phyloP scores from a whole-genome alignment of 2,329 filamentous ascomycete species.

The Juglanconis sp. region DNA sequence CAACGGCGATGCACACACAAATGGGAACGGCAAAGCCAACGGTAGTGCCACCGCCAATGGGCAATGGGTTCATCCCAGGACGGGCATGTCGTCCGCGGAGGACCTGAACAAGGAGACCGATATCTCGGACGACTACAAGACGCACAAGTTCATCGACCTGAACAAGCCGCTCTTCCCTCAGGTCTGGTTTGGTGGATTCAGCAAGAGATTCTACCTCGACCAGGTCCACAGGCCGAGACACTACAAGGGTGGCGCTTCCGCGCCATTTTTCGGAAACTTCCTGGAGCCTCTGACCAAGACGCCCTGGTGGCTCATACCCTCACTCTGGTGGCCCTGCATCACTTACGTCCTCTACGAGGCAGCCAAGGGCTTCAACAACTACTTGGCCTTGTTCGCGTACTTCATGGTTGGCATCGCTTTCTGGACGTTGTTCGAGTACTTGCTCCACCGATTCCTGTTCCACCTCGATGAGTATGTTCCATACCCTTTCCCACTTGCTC shows the following conservation, averaged over 20 bases:
- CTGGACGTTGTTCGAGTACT: slow-evolving; percentile 90
- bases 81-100: slow-evolving; percentile 85
- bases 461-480: slow-evolving; percentile 80
- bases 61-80: slow-evolving; percentile 54
- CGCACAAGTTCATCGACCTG: slow-evolving; percentile 90
- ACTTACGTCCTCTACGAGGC: slow-evolving; percentile 69
- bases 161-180: slow-evolving; percentile 81
- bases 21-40: slow-evolving; percentile 33
- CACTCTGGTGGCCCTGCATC: slow-evolving; percentile 79
- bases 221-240: slow-evolving; percentile 95
- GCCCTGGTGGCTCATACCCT: slow-evolving; percentile 87
- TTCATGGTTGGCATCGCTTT: slow-evolving; percentile 69
- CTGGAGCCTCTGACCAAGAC: slow-evolving; percentile 96
- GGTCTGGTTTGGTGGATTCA: slow-evolving; percentile 83
- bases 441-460: slow-evolving; percentile 86
- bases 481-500: not conserved
- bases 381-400: slow-evolving; percentile 51
- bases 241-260: slow-evolving; percentile 89
- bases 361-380: slow-evolving; percentile 54
- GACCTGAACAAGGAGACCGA: slow-evolving; percentile 89
- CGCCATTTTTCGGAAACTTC: slow-evolving; percentile 95
- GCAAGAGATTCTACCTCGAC: slow-evolving; percentile 93
- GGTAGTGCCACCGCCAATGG: slow-evolving; percentile 30
- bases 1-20: slow-evolving; percentile 27
- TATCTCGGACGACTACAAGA: slow-evolving; percentile 70